phyloP scores from a whole-genome alignment of 2,329 filamentous ascomycete species.

The Pyricularia grisea region DNA sequence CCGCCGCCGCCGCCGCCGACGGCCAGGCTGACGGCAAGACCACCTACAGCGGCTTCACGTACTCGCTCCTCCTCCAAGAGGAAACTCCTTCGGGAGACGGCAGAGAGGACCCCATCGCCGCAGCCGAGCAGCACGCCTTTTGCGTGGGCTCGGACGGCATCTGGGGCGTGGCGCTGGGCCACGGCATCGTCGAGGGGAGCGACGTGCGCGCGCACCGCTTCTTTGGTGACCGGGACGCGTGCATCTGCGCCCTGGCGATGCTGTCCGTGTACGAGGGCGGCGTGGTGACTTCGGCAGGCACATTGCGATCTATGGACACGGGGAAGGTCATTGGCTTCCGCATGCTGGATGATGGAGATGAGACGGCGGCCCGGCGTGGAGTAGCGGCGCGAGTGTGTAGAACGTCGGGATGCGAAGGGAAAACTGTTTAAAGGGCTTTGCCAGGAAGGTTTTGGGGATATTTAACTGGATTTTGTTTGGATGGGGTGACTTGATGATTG shows the following conservation, averaged over 20 bases:
- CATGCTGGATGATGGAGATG: not conserved
- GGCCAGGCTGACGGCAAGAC: constrained; percentile 12
- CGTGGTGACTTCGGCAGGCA: constrained; percentile 32
- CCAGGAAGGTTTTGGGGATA: not conserved
- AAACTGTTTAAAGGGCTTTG: not conserved
- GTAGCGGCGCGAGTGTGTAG: not conserved
- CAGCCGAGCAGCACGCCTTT: constrained; percentile 22
- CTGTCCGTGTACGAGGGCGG: constrained; percentile 27
- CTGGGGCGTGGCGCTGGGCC: constrained; percentile 50
- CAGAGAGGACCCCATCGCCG: constrained; percentile 26
- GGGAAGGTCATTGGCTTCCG: constrained; percentile 28
- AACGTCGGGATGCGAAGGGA: not conserved
- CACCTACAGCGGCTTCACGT: constrained; percentile 40
- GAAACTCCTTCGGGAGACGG: constrained; percentile 35
- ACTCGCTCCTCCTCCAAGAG: constrained; percentile 45
- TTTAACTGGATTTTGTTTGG: not conserved
- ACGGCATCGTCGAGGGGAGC: constrained; percentile 32
- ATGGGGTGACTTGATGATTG: too few species aligned
- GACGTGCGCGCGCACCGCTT: constrained; percentile 42
- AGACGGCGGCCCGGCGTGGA: not conserved
- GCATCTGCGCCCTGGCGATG: constrained; percentile 27
- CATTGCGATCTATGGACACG: constrained; percentile 24
- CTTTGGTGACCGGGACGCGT: constrained; percentile 39
- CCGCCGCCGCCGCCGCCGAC: not conserved
- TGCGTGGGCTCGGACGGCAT: constrained; percentile 17